Conservation (phyloP, 2,329 filamentous ascomycete genomes). For the Apiospora pterosperma region DNA sequence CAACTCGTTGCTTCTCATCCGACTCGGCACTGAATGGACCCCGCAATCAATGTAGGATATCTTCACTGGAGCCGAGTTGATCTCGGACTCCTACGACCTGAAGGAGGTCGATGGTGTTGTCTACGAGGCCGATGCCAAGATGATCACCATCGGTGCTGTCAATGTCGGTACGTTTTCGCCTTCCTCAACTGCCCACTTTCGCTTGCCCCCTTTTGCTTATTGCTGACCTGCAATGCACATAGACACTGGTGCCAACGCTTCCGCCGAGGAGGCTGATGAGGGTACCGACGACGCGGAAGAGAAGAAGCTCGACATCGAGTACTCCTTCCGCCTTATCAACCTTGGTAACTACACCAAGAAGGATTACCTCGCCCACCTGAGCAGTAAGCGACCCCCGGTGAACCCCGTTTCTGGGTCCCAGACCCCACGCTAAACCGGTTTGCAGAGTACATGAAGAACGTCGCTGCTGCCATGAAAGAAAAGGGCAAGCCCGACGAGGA, state of each 20-base stretch:
- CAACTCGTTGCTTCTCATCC: neutral
- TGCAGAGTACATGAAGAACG: constrained; percentile 83
- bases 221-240: neutral
- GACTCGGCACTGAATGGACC: constrained; percentile 5
- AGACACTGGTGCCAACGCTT: constrained; percentile 95
- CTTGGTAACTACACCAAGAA: constrained; percentile 83
- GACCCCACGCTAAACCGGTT: neutral
- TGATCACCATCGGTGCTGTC: constrained; percentile 77
- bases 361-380: constrained; percentile 76
- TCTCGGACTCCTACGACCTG: constrained; percentile 90
- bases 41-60: constrained; percentile 67
- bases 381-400: constrained; percentile 54
- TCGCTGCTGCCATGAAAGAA: constrained; percentile 68
- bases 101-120: constrained; percentile 75
- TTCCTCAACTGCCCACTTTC: neutral
- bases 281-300: constrained; percentile 64
- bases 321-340: constrained; percentile 84
- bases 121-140: constrained; percentile 89
- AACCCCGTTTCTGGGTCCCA: constrained; percentile 6
- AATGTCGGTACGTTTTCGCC: constrained; percentile 59
- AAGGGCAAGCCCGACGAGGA: constrained; percentile 60
- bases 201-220: neutral
- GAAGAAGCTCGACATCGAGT: constrained; percentile 88
- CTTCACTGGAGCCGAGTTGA: constrained; percentile 76
- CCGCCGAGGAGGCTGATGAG: constrained; percentile 84